Evolutionary conservation across 768 basidiomycete species (phyloP), one percentile per base, ranked within the genome.

Genomic region (Boletus vinaceobasis): DNA sequence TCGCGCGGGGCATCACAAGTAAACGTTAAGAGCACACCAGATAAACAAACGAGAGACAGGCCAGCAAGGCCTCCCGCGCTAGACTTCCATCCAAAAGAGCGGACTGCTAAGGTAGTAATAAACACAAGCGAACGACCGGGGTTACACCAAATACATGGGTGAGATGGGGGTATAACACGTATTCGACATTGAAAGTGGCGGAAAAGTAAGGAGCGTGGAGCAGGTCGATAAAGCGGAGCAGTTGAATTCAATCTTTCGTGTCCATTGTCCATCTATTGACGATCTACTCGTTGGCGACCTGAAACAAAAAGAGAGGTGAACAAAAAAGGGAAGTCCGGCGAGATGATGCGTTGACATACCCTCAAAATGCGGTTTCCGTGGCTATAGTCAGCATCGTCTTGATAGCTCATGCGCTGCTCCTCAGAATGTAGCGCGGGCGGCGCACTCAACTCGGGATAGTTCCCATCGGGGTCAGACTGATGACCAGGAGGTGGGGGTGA

Each of bases 361-460:
- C 68, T 71, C 42, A 70, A 52, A 7, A 70, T 27, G 36, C 70
- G 68, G 32, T 52, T 56, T 10, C 64, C 57, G 4, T 71, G 68
- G 6, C 60, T 60, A 23, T 70, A 70, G 48, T 71, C 68, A 23
- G 62, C 4, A 39, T 70, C 57, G 9, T 71, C 68, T 45, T 65
- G 63, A 43, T 71, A 71, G 23, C 68, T 69, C 61, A 64, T n/a
- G 7, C 68, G 67, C 17, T 53, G 61, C 19, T 63, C 68, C 1
- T 66, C 67, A 17, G 53, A 35, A 2, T 37, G 43, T 31, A 51
- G 29, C 6, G 57, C 51, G 3, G 52, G 43, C 19, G 57, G 57
- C 8, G 59, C 47, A 5, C 31, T 48, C 21, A 46, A 5, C 0
- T 64, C 60, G 10, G 40, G 38, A 6, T 32, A 9, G 11, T 56